Evolutionary conservation across 495 filamentous ascomycete genomes (phyloP), one percentile per base, ranked within the genome.

Genomic region (Aspergillus carlsbadensis): DNA sequence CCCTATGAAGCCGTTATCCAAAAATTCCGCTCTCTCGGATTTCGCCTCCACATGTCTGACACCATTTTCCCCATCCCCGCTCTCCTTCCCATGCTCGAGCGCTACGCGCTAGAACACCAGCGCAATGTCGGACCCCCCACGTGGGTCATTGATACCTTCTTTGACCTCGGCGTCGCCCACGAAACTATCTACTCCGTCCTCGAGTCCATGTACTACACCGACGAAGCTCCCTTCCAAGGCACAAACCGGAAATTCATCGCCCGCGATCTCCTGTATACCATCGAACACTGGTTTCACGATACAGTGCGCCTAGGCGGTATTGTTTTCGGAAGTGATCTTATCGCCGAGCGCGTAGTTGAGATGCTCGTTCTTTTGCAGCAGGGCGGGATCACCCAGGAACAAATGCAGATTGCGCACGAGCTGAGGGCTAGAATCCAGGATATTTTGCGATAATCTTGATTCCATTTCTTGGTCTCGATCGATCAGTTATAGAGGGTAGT

Each of bases 71-170:
- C 89, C 0, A 76, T 92, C 22, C 66, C 68, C 8, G 66, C 70
- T 52, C 79, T 89, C 22, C 68, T 90, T 20, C 88, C 88, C 2
- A 82, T 92, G 66, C 77, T 98, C 8, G 88, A 92, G 71, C 77
- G 75, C 20, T 96, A 94, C 67, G 82, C 89, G 1, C 69, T 90
- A 44, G 85, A 92, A 59, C 73, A 88, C 58, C 84, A 88, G 56
- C 84, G 85, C 54, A 79, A 83, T 46, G 78, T 83, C 10, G 82
- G 81, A 33, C 85, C 89, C 5, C 69, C 85, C 10, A 83, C 80
- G 54, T 98, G 94, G 94, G 86, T 93, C 1, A 77, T 94, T 24
- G 85, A 92, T 65, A 74, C 91, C 2, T 89, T 98, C 65, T 68
- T 95, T 22, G 82, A 87, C 36, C 80, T 96, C 15, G 83, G 81